Evolutionary conservation across 2,329 filamentous ascomycete species (phyloP), one percentile per base, ranked within the genome.

Genomic region (Alternaria sp.): DNA sequence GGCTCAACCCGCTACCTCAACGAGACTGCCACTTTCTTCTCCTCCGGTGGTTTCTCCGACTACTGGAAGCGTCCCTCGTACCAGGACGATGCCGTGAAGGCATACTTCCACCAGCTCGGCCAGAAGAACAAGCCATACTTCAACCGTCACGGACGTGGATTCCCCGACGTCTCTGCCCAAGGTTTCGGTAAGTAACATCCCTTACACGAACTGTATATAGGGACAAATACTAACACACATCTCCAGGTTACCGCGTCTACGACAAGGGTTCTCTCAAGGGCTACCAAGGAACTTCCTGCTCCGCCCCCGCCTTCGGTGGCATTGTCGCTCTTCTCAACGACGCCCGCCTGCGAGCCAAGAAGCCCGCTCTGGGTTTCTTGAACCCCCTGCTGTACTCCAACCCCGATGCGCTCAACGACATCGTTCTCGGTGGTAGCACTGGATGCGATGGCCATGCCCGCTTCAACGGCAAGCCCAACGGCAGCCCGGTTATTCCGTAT

Each of bases 281-380:
- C 6, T 76, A 69, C 28, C 73, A 81, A 26, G 67, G 69, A 5
- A 87, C 84, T 1, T 84, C 82, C 28, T 85, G 86, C 59, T 84
- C 88, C 2, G 79, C 87, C 2, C 90, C 90, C 0, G 80, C 86
- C 0, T 87, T 88, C 45, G 86, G 86, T 1, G 85, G 82, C 3
- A 81, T 91, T 26, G 77, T 91, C 23, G 83, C 85, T 2, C 82
- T 91, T 7, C 77, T 91, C 62, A 91, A 91, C 69, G 88, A 90
- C 70, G 87, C 85, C 0, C 81, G 87, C 11, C 76, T 89, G 11
- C 76, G 80, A 1, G 78, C 78, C 3, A 84, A 84, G n/a, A 82
- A 85, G 71, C 73, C 82, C 0, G 74, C 82, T 0, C 75, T 89
- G 51, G 87, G 87, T 0, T 89, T 88, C 80, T 66, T 89, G 60